A percentile compares a stretch with the other conserved stretches of the same genome.
These are phyloP conservation scores for Ustilago cynodontis DNA, from an alignment of 1,284 basidiomycete genomes.

Conservation along the genomic window DNA sequence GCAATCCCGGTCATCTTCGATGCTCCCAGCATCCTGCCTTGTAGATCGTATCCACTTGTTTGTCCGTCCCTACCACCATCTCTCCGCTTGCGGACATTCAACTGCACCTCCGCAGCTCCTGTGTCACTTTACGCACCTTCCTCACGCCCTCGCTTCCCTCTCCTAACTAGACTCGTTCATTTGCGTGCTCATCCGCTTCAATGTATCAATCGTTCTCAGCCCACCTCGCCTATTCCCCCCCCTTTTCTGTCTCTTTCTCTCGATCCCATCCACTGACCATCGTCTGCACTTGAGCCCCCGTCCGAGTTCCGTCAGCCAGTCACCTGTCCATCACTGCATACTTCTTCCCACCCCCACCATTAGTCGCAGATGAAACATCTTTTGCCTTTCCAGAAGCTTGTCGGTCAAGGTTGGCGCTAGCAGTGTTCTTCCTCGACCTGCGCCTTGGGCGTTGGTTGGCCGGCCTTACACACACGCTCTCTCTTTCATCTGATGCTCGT, in stretches of 20 bases:
- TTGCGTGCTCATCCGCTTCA: neutral
- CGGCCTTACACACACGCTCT: neutral
- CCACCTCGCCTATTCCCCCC: neutral
- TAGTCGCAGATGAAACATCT: no score
- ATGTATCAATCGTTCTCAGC: neutral
- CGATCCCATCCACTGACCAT: neutral
- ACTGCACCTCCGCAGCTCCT: neutral
- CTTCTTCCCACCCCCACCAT: no score
- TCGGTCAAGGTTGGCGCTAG: neutral
- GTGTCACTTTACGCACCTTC: constrained; percentile 7
- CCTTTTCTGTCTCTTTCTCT: neutral
- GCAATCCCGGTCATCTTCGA: neutral
- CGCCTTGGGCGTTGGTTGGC: constrained; percentile 2
- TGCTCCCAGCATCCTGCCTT: no score
- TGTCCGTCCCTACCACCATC: constrained; percentile 3
- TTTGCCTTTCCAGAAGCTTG: neutral
- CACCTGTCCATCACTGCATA: constrained; percentile 11
- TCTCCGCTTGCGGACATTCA: constrained; percentile 18
- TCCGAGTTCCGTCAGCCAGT: constrained; percentile 1
- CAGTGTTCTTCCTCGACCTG: neutral
- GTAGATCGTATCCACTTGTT: neutral
- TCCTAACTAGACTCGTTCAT: neutral
- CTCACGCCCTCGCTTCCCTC: constrained; percentile 6
- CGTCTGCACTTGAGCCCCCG: neutral
- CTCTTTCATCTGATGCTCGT: no score